phyloP scores from a whole-genome alignment of 2,329 filamentous ascomycete species.

The Paramyrothecium sp. region DNA sequence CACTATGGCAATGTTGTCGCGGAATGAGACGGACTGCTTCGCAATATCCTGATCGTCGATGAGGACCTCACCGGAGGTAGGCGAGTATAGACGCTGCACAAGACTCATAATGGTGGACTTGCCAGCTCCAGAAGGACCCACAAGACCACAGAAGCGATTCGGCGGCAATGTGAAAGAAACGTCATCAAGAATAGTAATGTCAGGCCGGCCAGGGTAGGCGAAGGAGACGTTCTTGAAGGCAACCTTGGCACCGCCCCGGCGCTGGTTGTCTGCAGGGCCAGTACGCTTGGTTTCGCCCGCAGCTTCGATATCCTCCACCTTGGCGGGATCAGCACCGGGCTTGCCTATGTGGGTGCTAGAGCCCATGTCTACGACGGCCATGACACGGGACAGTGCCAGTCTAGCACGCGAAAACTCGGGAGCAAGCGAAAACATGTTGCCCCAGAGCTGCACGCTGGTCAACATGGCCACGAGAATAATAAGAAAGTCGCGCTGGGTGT shows the following conservation, averaged over 20 bases:
- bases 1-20: constrained; percentile 53
- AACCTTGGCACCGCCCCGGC: constrained; percentile 41
- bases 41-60: constrained; percentile 46
- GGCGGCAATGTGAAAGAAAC: constrained; percentile 56
- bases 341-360: constrained; percentile 20
- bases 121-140: constrained; percentile 64
- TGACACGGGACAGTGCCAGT: constrained; percentile 57
- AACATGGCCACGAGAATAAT: constrained; percentile 71
- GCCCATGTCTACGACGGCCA: constrained; percentile 47
- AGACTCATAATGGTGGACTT: constrained; percentile 65
- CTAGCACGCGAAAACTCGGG: constrained; percentile 70
- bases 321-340: constrained; percentile 9
- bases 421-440: constrained; percentile 72
- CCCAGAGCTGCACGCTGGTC: constrained; percentile 70
- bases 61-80: constrained; percentile 36
- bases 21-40: constrained; percentile 40
- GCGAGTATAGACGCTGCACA: constrained; percentile 48
- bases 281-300: constrained; percentile 17
- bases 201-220: constrained; percentile 62
- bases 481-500: constrained; percentile 68
- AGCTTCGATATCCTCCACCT: constrained; percentile 35
- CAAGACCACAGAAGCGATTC: constrained; percentile 61
- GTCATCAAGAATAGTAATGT: constrained; percentile 53
- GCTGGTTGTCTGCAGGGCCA: constrained; percentile 13
- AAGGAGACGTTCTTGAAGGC: constrained; percentile 61